phyloP scores from a whole-genome alignment of 768 basidiomycete species.

The Cystobasidiopsis lactophilus region DNA sequence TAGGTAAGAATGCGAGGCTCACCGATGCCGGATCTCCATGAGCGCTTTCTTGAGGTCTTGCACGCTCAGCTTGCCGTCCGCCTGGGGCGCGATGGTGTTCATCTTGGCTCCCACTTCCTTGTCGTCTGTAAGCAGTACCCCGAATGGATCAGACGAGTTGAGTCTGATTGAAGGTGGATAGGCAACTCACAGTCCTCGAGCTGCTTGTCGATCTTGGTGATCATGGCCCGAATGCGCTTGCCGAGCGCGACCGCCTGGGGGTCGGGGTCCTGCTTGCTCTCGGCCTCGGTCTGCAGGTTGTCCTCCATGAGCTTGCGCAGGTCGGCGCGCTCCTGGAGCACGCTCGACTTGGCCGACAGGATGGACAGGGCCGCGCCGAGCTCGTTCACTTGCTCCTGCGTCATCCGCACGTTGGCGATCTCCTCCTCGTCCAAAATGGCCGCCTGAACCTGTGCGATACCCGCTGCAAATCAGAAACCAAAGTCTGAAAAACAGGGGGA shows the following conservation, averaged over 20 bases:
- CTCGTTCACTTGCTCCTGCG: conserved; percentile 81
- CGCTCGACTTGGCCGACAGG: conserved; percentile 77
- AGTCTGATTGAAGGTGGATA: conserved; percentile 49
- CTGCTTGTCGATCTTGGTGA: conserved; percentile 83
- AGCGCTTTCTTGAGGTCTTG: conserved; percentile 75
- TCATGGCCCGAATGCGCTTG: conserved; percentile 85
- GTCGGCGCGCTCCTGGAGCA: conserved; percentile 87
- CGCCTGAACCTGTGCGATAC: not conserved
- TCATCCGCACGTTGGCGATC: conserved; percentile 67
- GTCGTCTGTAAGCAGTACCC: too few relatives aligned
- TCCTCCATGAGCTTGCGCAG: conserved; percentile 79
- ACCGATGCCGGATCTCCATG: conserved; percentile 69
- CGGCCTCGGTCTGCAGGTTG: conserved; percentile 42
- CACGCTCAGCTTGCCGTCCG: conserved; percentile 56
- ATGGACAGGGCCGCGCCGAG: conserved; percentile 74
- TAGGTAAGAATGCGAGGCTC: not conserved
- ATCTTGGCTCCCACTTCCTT: conserved; percentile 24
- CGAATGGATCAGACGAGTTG: conserved; percentile 68
- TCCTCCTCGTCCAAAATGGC: conserved; percentile 23
- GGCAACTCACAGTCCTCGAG: conserved; percentile 43
- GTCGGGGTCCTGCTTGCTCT: conserved; percentile 25
- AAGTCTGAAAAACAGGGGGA: not conserved
- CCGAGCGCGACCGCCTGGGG: conserved; percentile 60
- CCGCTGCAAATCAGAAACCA: not conserved
- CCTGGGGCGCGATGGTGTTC: conserved; percentile 26